Conservation (phyloP, 2,329 filamentous ascomycete species). For the Aspergillus fijiensis region DNA sequence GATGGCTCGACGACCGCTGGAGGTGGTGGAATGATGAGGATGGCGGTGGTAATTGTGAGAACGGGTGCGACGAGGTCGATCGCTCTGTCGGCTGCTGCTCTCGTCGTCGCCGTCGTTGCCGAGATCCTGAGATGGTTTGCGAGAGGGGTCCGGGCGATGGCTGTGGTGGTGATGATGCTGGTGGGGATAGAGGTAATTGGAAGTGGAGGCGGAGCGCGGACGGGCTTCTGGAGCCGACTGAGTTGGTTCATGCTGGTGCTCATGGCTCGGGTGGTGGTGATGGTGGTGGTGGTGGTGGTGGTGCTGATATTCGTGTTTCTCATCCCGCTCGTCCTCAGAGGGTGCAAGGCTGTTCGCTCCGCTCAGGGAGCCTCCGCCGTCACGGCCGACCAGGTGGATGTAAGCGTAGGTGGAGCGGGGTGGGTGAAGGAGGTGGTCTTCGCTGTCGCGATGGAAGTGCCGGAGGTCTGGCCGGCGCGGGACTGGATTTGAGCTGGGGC, state of each 20-base stretch:
- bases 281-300: conserved; percentile 1
- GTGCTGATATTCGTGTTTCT: conserved; percentile 11
- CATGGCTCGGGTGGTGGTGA: not conserved
- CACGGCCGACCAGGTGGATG: conserved; percentile 42
- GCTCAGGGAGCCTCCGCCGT: conserved; percentile 48
- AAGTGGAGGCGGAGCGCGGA: conserved; percentile 9
- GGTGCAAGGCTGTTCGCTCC: conserved; percentile 43
- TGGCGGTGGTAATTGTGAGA: conserved; percentile 26
- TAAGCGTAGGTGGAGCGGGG: conserved; percentile 32
- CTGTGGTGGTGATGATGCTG: not conserved
- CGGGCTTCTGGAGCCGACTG: conserved; percentile 6
- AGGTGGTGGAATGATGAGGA: conserved; percentile 12
- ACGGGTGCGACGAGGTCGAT: conserved; percentile 23
- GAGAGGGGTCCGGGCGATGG: not conserved
- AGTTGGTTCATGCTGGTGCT: not conserved
- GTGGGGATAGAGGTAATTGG: conserved; percentile 14
- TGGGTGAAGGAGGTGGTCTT: conserved; percentile 30
- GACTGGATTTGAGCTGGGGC: conserved; percentile 14
- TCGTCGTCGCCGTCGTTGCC: conserved; percentile 40
- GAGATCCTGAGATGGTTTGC: conserved; percentile 29
- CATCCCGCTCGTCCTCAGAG: conserved; percentile 36
- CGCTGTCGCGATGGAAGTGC: conserved; percentile 29
- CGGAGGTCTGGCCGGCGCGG: conserved; percentile 22
- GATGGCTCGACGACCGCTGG: conserved; percentile 7
- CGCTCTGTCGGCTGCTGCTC: conserved; percentile 28